Conservation (phyloP, 345 rosid species). For the Conringia planisiliqua region DNA sequence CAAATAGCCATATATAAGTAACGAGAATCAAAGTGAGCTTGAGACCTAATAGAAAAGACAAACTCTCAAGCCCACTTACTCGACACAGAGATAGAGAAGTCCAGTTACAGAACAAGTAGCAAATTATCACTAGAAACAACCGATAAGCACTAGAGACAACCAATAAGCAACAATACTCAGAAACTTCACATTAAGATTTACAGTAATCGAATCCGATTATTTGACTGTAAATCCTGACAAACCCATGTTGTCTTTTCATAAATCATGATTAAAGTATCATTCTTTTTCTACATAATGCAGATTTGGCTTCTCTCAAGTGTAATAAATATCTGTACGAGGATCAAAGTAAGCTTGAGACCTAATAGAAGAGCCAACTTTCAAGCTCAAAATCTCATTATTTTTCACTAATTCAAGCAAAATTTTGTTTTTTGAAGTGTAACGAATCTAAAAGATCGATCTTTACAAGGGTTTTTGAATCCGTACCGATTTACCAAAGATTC, state of each 20-base stretch:
- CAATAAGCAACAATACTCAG: not conserved
- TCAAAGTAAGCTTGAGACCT: not conserved
- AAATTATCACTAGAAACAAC: not conserved
- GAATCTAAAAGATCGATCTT: not conserved
- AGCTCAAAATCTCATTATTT: not conserved
- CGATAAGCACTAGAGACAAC: too few species aligned
- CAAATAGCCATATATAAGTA: not conserved
- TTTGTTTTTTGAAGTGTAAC: not conserved
- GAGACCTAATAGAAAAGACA: not conserved
- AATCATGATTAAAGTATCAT: not conserved
- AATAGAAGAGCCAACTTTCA: not conserved
- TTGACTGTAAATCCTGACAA: not conserved
- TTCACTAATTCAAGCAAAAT: not conserved
- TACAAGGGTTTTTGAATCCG: not conserved
- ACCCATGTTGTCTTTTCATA: too few species aligned
- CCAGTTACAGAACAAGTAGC: not conserved
- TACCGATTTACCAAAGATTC: constrained; percentile 59
- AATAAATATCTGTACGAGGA: not conserved
- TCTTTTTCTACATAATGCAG: not conserved
- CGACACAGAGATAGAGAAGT: not conserved
- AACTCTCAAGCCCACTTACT: not conserved
- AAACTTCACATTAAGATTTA: not conserved
- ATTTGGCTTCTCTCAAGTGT: not conserved
- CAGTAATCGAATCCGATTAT: not conserved
- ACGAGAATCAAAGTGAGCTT: not conserved